Evolutionary conservation across 441 rosid genomes (phyloP), one percentile per base, ranked within the genome.

Genomic region (Sinapis alba): DNA sequence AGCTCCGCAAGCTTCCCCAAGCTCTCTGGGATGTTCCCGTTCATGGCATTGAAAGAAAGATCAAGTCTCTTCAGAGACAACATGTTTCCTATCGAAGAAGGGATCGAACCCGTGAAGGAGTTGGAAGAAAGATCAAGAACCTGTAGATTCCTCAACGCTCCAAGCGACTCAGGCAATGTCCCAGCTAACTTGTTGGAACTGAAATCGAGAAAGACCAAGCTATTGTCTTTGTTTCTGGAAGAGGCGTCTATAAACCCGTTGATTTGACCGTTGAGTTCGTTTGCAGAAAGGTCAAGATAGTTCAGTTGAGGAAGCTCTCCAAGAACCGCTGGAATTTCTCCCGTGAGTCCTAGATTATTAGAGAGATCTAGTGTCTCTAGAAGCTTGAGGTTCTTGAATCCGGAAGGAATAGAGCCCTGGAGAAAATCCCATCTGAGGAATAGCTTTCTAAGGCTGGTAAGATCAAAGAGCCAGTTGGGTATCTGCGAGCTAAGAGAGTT

Each of bases 1-100:
- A 84, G 81, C 47, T 77, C 57, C 7, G 24, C 21, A 34, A 82
- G 85, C 53, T 75, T 62, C 65, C 83, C 87, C 19, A 84, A 75
- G 79, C 82, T 73, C 70, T 82, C 78, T 1, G 85, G 79, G 51
- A 81, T 71, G 26, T 38, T n/a, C 30, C 83, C 84, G 56, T 78
- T 67, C 78, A 68, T 77, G 32, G 69, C 20, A 24, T 84, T 84
- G 50, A 16, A 72, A 41, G 81, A 75, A 34, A 84, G 77, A 78
- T 76, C 69, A 15, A 84, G 47, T 13, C 27, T 72, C 71, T 78
- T 77, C 68, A 84, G 53, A 19, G 74, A 78, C 9, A 30, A 19
- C 77, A 84, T 69, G 68, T 71, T 75, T 41, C 85, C 83, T 68
- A 84, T 72, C 0, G 77, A 72, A 18, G 81, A 41, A 13, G 85